Conservation (phyloP, 148 eudicot genomes). For the Fagopyrum esculentum region DNA sequence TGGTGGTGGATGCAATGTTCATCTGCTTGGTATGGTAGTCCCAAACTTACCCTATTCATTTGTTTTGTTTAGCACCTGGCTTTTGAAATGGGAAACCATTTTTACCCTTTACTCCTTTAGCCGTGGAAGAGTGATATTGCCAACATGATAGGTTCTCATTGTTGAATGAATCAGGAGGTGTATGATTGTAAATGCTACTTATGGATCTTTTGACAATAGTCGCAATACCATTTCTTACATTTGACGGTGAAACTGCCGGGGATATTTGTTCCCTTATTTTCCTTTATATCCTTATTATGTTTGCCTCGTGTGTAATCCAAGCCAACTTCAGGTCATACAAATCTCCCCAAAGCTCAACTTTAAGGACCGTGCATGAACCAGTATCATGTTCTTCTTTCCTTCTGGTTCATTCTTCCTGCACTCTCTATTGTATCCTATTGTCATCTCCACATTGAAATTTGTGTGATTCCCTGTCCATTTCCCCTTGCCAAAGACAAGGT, state of each 20-base stretch:
- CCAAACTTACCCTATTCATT: not conserved
- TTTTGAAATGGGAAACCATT: constrained; percentile 5
- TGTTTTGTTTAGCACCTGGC: not conserved
- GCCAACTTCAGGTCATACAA: too few species aligned
- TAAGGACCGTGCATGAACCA: too few species aligned
- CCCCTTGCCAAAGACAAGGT: too few species aligned
- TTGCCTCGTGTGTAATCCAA: not conserved
- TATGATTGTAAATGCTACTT: constrained; percentile 10
- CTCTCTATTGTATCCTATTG: too few species aligned
- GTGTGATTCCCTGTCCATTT: too few species aligned
- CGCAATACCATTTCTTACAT: constrained; percentile 10
- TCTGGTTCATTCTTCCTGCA: too few species aligned
- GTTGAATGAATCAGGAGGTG: not conserved
- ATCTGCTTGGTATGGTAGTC: constrained; percentile 8
- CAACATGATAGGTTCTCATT: constrained; percentile 8
- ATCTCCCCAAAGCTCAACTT: too few species aligned
- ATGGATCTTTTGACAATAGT: constrained; percentile 9
- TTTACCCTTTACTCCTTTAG: constrained; percentile 6
- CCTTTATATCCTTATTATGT: not conserved
- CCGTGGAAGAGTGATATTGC: not conserved
- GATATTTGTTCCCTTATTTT: not conserved
- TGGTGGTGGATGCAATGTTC: not conserved
- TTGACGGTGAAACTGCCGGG: not conserved
- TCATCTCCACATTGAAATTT: too few species aligned
- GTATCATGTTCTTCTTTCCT: too few species aligned